These are phyloP conservation scores for Candida railenensis DNA, from an alignment of 805 yeast species.

Conservation along the genomic window DNA sequence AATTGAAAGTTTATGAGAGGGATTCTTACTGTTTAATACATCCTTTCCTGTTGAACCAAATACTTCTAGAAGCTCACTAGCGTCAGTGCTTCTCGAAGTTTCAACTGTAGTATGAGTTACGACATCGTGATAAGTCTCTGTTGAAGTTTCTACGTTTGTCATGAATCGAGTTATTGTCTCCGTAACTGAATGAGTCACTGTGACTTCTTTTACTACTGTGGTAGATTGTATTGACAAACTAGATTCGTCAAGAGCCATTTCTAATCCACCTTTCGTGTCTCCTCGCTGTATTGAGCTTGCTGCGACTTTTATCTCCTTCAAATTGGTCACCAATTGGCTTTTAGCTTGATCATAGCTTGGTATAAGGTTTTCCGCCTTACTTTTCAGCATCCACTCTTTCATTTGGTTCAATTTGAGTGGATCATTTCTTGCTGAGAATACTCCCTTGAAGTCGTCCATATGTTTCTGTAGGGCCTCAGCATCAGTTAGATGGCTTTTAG, in stretches of 20 bases:
- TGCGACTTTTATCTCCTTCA: not conserved
- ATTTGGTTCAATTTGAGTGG: not conserved
- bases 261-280: not conserved
- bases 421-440: not conserved
- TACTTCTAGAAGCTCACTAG: not conserved
- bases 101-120: not conserved
- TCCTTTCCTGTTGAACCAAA: constrained; percentile 9
- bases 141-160: not conserved
- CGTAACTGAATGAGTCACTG: constrained; percentile 2
- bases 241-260: not conserved
- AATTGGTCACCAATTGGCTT: not conserved
- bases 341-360: not conserved
- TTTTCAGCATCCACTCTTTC: not conserved
- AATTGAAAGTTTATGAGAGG: constrained; percentile 19
- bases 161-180: constrained; percentile 1
- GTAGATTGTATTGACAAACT: not conserved
- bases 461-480: not conserved
- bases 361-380: not conserved
- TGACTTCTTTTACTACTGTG: not conserved
- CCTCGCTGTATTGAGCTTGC: not conserved
- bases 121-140: not conserved
- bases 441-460: not conserved
- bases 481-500: not conserved
- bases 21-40: constrained; percentile 16
- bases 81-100: not conserved